phyloP scores from a whole-genome alignment of 345 rosid genomes.

The Iberis pinnata region DNA sequence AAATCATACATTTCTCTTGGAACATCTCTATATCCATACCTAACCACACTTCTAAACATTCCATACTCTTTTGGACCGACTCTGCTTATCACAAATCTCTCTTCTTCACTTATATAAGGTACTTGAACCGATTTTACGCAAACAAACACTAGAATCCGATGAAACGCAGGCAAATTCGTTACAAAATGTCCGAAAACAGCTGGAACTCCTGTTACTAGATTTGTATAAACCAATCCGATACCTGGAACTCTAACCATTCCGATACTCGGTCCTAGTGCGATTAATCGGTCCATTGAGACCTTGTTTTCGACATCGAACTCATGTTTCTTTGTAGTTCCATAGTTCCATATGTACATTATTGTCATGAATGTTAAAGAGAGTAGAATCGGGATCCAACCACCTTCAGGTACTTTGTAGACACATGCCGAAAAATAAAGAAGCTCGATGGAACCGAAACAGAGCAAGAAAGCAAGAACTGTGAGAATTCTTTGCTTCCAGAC shows the following conservation, averaged over 20 bases:
- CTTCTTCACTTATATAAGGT: conserved; percentile 52
- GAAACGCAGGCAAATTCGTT: conserved; percentile 74
- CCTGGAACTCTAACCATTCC: conserved; percentile 86
- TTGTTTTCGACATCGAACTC: conserved; percentile 72
- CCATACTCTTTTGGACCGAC: conserved; percentile 68
- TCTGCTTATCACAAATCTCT: conserved; percentile 58
- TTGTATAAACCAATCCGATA: conserved; percentile 65
- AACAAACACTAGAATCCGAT: conserved; percentile 67
- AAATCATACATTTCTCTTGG: conserved; percentile 66
- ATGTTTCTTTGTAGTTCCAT: conserved; percentile 69
- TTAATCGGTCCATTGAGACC: conserved; percentile 57
- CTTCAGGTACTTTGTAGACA: conserved; percentile 54
- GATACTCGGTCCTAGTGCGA: conserved; percentile 66
- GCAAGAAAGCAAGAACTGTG: conserved; percentile 40
- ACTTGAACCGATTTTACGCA: conserved; percentile 77
- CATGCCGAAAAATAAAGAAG: conserved; percentile 64
- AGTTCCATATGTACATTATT: conserved; percentile 76
- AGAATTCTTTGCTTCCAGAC: conserved; percentile 56
- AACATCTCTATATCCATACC: conserved; percentile 76
- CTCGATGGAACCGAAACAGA: conserved; percentile 58
- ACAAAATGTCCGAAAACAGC: conserved; percentile 80
- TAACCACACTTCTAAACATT: conserved; percentile 78
- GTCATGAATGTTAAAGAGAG: conserved; percentile 52
- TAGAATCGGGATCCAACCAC: conserved; percentile 77
- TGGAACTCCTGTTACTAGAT: conserved; percentile 68